Base-by-base conservation (phyloP, 2,329 filamentous ascomycete species). In the Cladosporium sphaerospermum region DNA sequence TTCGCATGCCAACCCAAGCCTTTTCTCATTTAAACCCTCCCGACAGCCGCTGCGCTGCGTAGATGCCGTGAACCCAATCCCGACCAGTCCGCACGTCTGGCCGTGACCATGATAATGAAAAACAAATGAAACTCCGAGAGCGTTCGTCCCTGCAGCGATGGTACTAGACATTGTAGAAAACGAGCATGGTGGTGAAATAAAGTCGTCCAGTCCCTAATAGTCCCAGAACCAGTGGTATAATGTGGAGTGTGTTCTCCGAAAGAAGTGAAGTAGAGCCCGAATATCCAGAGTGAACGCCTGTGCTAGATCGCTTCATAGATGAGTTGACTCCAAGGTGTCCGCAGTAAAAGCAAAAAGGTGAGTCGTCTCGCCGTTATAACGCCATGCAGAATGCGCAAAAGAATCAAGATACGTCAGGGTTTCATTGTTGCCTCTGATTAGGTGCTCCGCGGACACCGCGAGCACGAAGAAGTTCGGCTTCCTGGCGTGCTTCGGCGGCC, bases 401-500 rank as follows among this genome's bases (percentile, higher is more conserved):
- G 19, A 46, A 42, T 9, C 18, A 31, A 47, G 33, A n/a, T 11
- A 11, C 32, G 40, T 28, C 13, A 49, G 37, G 39, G 14, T 10
- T 7, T 53, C 34, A 59, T 56, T 55, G 57, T 52, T 59, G 59
- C n/a, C 47, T 39, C 39, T 43, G 45, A 16, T 51, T 34, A 32
- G 40, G 31, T 9, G 45, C 39, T 11, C 46, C 46, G 40, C 33
- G 28, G 14, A 11, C 16, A n/a, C 45, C 44, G 33, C 31, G 42
- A 23, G 48, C 48, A 28, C 48, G 48, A 57, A 51, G 56, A 39
- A 32, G 58, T 55, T 53, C 62, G 70, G 54, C 67, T 71, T 51
- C 48, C 54, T 69, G 69, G 56, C 71, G 67, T 47, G 69, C 70
- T 59, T 76, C 75, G 42, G 72, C 66, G 34, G 74, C 74, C 61